Conservation (phyloP, 805 yeast genomes). For the Torulaspora microellipsoides region DNA sequence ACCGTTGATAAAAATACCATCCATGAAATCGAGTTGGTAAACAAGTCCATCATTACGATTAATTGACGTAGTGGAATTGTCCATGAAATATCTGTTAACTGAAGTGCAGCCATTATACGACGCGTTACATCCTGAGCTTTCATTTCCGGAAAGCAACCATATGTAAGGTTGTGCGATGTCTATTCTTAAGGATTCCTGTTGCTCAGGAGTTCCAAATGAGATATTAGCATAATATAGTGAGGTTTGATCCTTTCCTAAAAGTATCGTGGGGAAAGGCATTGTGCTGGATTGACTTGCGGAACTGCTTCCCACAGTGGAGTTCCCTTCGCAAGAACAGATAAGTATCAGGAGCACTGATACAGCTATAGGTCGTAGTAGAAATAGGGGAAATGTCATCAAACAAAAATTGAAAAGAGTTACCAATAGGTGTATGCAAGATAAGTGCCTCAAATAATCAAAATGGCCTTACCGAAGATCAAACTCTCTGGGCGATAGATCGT, state of each 20-base stretch:
- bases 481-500: too few relatives aligned
- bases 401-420: too few relatives aligned
- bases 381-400: too few relatives aligned
- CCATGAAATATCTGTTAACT: constrained; percentile 13
- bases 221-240: constrained; percentile 33
- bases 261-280: constrained; percentile 18
- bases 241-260: constrained; percentile 22
- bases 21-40: constrained; percentile 23
- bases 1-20: constrained; percentile 23
- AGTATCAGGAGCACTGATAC: too few relatives aligned
- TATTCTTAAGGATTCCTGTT: constrained; percentile 29
- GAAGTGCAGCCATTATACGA: constrained; percentile 11
- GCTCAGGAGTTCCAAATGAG: constrained; percentile 33
- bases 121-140: constrained; percentile 9
- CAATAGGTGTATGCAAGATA: too few relatives aligned
- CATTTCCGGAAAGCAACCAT: constrained; percentile 32
- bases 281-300: too few relatives aligned
- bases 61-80: constrained; percentile 19
- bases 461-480: too few relatives aligned
- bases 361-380: too few relatives aligned
- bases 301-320: too few relatives aligned
- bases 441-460: too few relatives aligned
- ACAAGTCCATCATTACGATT: constrained; percentile 6
- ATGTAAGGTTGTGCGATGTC: constrained; percentile 39
- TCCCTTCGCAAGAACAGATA: too few relatives aligned